A percentile compares a stretch with the other conserved stretches of the same genome.
phyloP scores from a whole-genome alignment of 768 basidiomycete species.

The Bullera alba region DNA sequence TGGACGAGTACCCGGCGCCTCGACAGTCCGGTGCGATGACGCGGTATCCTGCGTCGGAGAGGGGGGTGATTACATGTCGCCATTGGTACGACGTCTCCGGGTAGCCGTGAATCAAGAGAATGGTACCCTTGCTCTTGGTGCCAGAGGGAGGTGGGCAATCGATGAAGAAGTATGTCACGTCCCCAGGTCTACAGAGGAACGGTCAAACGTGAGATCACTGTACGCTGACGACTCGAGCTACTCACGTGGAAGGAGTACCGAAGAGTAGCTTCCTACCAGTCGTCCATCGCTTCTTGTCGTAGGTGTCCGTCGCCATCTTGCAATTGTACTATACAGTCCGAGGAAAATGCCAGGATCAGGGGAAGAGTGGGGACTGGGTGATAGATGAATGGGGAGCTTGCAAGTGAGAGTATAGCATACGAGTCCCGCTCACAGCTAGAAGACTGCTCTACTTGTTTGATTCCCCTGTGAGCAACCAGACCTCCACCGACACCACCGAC shows the following conservation, averaged over 20 bases:
- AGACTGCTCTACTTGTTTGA: no score
- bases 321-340: no score
- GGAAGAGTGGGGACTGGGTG: no score
- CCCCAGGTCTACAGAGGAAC: neutral
- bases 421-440: no score
- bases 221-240: no score
- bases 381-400: no score
- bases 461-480: no score
- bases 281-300: neutral
- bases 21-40: constrained; percentile 24
- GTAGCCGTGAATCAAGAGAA: constrained; percentile 18
- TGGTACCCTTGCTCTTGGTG: constrained; percentile 1
- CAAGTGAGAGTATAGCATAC: no score
- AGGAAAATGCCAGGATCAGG: no score
- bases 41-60: constrained; percentile 11
- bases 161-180: neutral
- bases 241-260: neutral
- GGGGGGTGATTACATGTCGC: constrained; percentile 14
- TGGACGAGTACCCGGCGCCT: constrained; percentile 20
- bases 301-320: no score
- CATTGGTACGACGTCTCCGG: constrained; percentile 26
- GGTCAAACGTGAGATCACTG: no score
- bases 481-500: no score
- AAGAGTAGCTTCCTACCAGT: neutral
- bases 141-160: neutral